Evolutionary conservation across 208 protist species (phyloP).

Genomic region (Leishmania martiniquensis): DNA sequence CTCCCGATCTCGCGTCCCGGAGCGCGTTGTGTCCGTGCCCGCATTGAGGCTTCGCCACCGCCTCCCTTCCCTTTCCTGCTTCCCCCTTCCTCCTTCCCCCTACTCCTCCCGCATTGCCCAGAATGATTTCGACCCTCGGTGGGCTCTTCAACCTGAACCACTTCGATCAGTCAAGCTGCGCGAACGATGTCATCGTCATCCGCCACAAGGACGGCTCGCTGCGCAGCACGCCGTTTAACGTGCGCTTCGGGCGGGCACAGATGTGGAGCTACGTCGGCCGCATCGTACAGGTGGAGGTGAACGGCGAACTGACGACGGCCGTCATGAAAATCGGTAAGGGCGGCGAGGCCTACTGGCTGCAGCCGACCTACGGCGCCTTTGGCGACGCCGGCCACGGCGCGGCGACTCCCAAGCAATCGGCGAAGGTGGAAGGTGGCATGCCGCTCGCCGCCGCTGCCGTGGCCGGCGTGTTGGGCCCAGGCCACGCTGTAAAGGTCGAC

Average conservation of each 20-base stretch:
- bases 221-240: conserved; percentile 96
- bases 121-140: conserved; percentile 81
- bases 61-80: neutral
- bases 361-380: conserved; percentile 47
- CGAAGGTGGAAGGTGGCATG: neutral
- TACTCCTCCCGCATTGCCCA: neutral
- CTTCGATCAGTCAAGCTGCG: conserved; percentile 89
- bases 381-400: neutral
- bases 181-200: conserved; percentile 98
- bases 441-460: neutral
- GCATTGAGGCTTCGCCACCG: too few species aligned
- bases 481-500: neutral
- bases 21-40: too few species aligned
- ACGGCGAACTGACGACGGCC: conserved; percentile 83
- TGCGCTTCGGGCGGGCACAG: conserved; percentile 96
- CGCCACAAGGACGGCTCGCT: conserved; percentile 95
- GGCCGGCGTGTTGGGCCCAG: neutral
- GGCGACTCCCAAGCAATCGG: neutral
- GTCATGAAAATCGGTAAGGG: conserved; percentile 96
- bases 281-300: conserved; percentile 95
- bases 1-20: too few species aligned
- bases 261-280: conserved; percentile 92
- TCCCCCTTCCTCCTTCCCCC: neutral
- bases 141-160: conserved; percentile 80
- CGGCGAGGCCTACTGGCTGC: conserved; percentile 95